Base-by-base conservation (phyloP, 495 filamentous ascomycete species). In the Penicillium verhagenii region DNA sequence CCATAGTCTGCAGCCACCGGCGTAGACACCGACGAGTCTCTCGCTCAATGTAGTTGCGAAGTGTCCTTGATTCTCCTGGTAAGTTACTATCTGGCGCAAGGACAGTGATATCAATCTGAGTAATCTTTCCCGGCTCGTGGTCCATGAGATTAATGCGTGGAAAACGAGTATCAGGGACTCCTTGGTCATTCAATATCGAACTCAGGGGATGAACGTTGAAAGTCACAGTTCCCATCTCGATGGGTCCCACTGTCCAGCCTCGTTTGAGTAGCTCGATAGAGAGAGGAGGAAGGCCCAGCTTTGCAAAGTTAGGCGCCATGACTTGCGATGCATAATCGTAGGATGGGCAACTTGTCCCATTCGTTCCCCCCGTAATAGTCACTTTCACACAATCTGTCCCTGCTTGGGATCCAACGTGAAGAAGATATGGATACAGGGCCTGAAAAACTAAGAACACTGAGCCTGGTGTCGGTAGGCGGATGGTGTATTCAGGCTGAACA, bases 301-400 rank as follows among this genome's bases (percentile, higher is more conserved):
- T 76, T 28, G 80, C 68, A n/a, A 94, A 79, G 24, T 82, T 80
- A 0, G 90, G 91, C 3, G 87, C 68, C 10, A 96, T 73, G 0
- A 95, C 89, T 60, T 92, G 88, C 35, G 81, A 68, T 0, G 90
- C 65, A 63, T 95, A 95, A 61, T 95, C 90, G 70, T 80, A 87
- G 4, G 85, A 90, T 24, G 84, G 85, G 0, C 88, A 87, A 52
- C 76, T 85, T 2, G 82, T 81, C 2, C 86, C 81, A 63, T 95
- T 93, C 2, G 91, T 94, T 14, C 91, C 90, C 16, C 91, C 91
- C 2, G 78, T 79, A 16, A 96, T 84, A 14, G 76, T 81, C 3
- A 93, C 63, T 16, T 72, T 72, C 28, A 85, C 72, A 1, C 74
- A 76, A 2, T 72, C 65, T 13, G 61, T 26, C 19, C 28, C 1